Conservation (phyloP, 371 early-diverging fungal genomes). For the Mucor indicus region DNA sequence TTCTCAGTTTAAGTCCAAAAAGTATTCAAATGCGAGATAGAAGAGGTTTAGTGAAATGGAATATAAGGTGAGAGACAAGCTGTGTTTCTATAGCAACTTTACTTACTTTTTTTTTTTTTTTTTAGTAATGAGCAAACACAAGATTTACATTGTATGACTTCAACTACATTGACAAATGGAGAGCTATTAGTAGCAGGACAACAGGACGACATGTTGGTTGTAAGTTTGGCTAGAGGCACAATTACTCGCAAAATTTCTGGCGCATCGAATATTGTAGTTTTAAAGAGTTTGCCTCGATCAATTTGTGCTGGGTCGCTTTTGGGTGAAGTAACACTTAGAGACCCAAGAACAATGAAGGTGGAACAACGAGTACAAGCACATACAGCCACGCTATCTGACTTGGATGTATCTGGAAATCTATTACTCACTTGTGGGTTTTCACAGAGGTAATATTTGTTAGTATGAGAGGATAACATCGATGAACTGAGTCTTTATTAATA, state of each 20-base stretch:
- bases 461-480: too few relatives aligned
- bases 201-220: slow-evolving; percentile 57
- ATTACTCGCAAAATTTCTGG: slow-evolving; percentile 47
- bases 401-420: slow-evolving; percentile 74
- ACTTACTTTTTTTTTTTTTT: not conserved
- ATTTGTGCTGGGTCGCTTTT: slow-evolving; percentile 69
- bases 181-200: slow-evolving; percentile 70
- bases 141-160: slow-evolving; percentile 68
- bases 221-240: slow-evolving; percentile 68
- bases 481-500: slow-evolving; percentile 2
- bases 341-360: slow-evolving; percentile 65
- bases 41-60: slow-evolving; percentile 73
- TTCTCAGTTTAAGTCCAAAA: slow-evolving; percentile 65
- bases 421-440: slow-evolving; percentile 82
- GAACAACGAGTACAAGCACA: slow-evolving; percentile 76
- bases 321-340: slow-evolving; percentile 67
- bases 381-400: slow-evolving; percentile 71
- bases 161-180: slow-evolving; percentile 59
- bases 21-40: slow-evolving; percentile 66
- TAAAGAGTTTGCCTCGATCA: slow-evolving; percentile 62
- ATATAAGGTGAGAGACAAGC: slow-evolving; percentile 44
- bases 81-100: not conserved
- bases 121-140: slow-evolving; percentile 52
- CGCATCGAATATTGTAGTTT: slow-evolving; percentile 61
- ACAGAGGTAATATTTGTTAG: slow-evolving; percentile 33